phyloP scores from a whole-genome alignment of 768 basidiomycete genomes.

The Calocera cornea region DNA sequence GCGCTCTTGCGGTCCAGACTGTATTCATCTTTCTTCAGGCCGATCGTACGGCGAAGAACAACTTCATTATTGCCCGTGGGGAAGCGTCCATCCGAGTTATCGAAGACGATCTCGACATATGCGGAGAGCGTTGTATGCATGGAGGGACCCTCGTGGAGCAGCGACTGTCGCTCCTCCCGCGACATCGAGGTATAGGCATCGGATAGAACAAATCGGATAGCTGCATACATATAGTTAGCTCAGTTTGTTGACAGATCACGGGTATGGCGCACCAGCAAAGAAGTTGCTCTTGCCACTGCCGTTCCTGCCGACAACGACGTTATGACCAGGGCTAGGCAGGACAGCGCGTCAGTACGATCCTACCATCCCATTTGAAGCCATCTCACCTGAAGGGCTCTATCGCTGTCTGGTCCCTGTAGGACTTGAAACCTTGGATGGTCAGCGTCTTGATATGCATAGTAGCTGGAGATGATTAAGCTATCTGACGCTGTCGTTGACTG shows the following conservation, averaged over 20 bases:
- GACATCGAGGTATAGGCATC: slow-evolving; percentile 96
- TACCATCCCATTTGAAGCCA: not conserved
- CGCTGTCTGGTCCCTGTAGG: slow-evolving; percentile 39
- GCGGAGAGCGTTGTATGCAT: slow-evolving; percentile 82
- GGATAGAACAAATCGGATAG: slow-evolving; percentile 93
- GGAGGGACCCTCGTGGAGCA: slow-evolving; percentile 89
- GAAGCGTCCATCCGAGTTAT: slow-evolving; percentile 87
- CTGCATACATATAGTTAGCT: slow-evolving; percentile 26
- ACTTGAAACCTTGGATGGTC: slow-evolving; percentile 94
- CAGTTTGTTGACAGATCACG: not conserved
- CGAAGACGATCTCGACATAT: slow-evolving; percentile 93
- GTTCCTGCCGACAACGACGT: slow-evolving; percentile 94
- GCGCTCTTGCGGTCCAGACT: slow-evolving; percentile 90
- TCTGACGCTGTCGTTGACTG: not conserved
- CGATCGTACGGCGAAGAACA: slow-evolving; percentile 83
- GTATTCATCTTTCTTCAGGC: slow-evolving; percentile 97
- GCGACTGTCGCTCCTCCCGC: slow-evolving; percentile 77
- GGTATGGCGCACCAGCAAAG: slow-evolving; percentile 59
- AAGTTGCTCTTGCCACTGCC: slow-evolving; percentile 98
- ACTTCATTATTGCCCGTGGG: slow-evolving; percentile 83
- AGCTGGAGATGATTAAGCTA: not conserved
- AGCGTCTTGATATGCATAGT: slow-evolving; percentile 54
- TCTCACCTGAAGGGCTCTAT: slow-evolving; percentile 11
- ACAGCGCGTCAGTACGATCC: not conserved
- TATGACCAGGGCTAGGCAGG: slow-evolving; percentile 49